Evolutionary conservation across 805 yeast species (phyloP), one percentile per base, ranked within the genome.

Genomic region (Starmerella scarabaei): DNA sequence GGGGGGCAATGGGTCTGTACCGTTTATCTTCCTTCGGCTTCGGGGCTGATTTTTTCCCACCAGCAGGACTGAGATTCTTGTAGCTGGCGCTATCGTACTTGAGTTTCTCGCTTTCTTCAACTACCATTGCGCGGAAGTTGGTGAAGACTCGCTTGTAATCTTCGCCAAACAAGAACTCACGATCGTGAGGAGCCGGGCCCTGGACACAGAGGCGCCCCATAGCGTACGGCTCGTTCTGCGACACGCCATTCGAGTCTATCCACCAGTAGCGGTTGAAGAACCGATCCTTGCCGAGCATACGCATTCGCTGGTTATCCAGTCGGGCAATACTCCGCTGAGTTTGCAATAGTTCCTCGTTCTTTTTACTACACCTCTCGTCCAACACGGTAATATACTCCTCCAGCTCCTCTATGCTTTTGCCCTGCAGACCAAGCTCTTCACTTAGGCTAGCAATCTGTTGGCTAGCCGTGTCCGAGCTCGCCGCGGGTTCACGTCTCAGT

Each of bases 251-350:
- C 47, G 69, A 68, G 53, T 88, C 97, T 55, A 85, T 75, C 94
- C 94, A 91, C 93, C 94, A 91, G 57, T 88, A 91, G 48, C 86
- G 67, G 62, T 91, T 91, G 57, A 67, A 85, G 43, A 73, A 71
- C 37, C 94, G 64, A 58, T 91, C 98, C 43, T 75, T 69, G 2
- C 98, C 98, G 21, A 91, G 62, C 23, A 73, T 66, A 40, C 72
- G 71, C 35, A 85, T 68, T 42, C 97, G 63, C 55, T 84, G 94
- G 44, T 78, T 68, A 53, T 86, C 94, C 15, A 57, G 47, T 9
- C 45, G 47, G 4, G 57, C 46, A 19, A 91, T 62, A 42, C 72
- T 66, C 44, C 64, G 68, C 51, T 82, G 94, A 15, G 75, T 60
- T 28, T 66, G 65, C 30, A 64, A 63, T 54, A 73, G 75, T 35